Percentiles rank a stretch among this genome's conserved stretches.
Conservation (phyloP, 345 rosid genomes). For the Kernera saxatilis region DNA sequence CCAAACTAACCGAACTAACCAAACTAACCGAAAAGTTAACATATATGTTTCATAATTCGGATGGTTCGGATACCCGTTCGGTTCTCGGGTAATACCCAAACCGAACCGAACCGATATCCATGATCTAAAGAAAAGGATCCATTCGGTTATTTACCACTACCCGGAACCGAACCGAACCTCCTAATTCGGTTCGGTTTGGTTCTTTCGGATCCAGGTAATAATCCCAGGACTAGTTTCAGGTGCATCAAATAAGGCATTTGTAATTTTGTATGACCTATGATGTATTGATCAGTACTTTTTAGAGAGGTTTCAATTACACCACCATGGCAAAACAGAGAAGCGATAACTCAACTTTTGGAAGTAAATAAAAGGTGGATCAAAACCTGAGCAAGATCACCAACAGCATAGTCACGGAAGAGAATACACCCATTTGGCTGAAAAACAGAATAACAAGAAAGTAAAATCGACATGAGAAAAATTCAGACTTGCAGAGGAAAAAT, state of each 20-base stretch:
- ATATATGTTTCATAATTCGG: too few relatives aligned
- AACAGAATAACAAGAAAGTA: slow-evolving; percentile 4
- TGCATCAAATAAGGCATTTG: neutral
- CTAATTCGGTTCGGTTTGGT: too few relatives aligned
- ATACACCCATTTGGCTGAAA: slow-evolving; percentile 70
- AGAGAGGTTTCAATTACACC: neutral
- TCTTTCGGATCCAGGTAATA: too few relatives aligned
- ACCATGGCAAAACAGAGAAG: neutral
- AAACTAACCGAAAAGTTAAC: too few relatives aligned
- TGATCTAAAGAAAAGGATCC: too few relatives aligned
- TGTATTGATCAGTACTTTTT: neutral
- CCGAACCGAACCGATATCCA: too few relatives aligned
- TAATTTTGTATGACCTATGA: neutral
- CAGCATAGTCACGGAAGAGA: slow-evolving; percentile 84
- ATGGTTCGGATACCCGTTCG: too few relatives aligned
- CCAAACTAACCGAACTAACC: too few relatives aligned
- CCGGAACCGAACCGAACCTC: too few relatives aligned
- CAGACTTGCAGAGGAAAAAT: neutral
- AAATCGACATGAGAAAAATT: neutral
- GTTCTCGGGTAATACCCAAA: too few relatives aligned
- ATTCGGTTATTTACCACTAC: too few relatives aligned
- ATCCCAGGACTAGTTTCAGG: neutral
- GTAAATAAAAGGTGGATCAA: slow-evolving; percentile 2
- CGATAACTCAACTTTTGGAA: neutral
- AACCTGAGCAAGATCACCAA: slow-evolving; percentile 96